These are phyloP conservation scores for Globisporangium perplexum DNA, from an alignment of 352 stramenopile genomes.

Conservation along the genomic window DNA sequence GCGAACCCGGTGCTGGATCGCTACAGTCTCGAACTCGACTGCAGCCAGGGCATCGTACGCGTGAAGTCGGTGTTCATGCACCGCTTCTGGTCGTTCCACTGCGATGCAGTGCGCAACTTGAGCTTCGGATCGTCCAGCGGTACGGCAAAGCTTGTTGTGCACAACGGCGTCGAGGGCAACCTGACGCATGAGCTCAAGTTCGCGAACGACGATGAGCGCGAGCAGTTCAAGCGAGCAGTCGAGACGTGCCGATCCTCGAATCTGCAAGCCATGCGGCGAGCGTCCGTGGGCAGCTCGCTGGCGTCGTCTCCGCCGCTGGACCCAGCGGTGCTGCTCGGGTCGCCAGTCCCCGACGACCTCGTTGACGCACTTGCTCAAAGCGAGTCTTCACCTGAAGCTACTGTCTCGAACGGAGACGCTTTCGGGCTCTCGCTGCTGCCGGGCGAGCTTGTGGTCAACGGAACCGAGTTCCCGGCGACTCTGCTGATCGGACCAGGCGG, in stretches of 20 bases:
- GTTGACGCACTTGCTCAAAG: neutral
- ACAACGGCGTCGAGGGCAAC: conserved; percentile 47
- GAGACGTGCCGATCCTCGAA: conserved; percentile 40
- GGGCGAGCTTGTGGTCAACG: conserved; percentile 37
- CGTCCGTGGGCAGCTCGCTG: conserved; percentile 16
- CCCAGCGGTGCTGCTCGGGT: conserved; percentile 15
- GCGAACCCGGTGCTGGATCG: conserved; percentile 67
- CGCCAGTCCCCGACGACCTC: conserved; percentile 20
- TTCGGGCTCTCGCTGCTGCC: conserved; percentile 13
- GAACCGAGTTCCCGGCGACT: conserved; percentile 42
- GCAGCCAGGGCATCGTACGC: conserved; percentile 56
- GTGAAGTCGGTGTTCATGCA: conserved; percentile 84
- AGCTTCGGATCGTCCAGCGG: conserved; percentile 30
- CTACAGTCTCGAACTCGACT: conserved; percentile 77
- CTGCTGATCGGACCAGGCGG: conserved; percentile 54
- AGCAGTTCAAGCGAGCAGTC: conserved; percentile 59
- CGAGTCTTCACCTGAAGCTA: neutral
- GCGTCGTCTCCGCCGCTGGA: conserved; percentile 17
- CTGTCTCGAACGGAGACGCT: neutral
- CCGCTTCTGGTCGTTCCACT: conserved; percentile 75
- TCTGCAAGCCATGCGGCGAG: conserved; percentile 31
- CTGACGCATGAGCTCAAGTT: conserved; percentile 71
- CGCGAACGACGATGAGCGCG: conserved; percentile 57
- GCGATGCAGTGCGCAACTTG: conserved; percentile 52
- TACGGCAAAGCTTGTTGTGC: conserved; percentile 41